Base-by-base conservation (phyloP, 495 filamentous ascomycete genomes). In the Penicillium taxi region DNA sequence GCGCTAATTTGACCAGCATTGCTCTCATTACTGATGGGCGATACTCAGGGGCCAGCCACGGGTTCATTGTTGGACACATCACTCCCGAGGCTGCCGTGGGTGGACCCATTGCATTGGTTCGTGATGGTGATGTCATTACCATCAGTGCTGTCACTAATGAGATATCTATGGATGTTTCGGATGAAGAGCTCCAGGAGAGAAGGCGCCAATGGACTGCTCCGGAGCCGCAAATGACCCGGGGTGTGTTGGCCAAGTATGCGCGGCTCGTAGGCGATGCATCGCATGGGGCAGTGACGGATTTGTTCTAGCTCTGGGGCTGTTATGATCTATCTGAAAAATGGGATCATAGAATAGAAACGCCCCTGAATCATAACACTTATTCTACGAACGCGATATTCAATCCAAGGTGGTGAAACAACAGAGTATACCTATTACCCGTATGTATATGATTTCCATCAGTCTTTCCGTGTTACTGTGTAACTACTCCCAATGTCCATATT, bases 61-160 rank as follows among this genome's bases (percentile, higher is more conserved):
- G 91, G 0, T 98, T 98, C 58, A 95, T 98, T 51, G 90, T 96
- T 9, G 81, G 90, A 6, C 91, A 98, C 52, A 84, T 98, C 24
- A 85, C 87, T 2, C 91, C 91, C 2, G 91, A 98, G 63, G 91
- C 91, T 4, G 79, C 79, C 9, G 79, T 82, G 6, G 87, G 70
- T 7, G 88, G 88, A 0, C 86, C 88, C 3, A 85, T 94, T 50
- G 87, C 80, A 0, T 58, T 91, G 17, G 85, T 94, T 3, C 50
- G 63, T 48, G 77, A 91, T 50, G 91, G 86, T 1, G 91, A 98
- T 61, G 56, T 80, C 29, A 73, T 98, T 41, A 86, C 82, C 3
- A 98, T 98, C 48, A 81, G 85, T 58, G 86, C 88, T 1, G 78
- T 84, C 40, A 79, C 57, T 22, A 95, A 95, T 50, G 65, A 77